These are phyloP conservation scores for Striga asiatica DNA, from an alignment of 257 asterid species.

Conservation along the genomic window DNA sequence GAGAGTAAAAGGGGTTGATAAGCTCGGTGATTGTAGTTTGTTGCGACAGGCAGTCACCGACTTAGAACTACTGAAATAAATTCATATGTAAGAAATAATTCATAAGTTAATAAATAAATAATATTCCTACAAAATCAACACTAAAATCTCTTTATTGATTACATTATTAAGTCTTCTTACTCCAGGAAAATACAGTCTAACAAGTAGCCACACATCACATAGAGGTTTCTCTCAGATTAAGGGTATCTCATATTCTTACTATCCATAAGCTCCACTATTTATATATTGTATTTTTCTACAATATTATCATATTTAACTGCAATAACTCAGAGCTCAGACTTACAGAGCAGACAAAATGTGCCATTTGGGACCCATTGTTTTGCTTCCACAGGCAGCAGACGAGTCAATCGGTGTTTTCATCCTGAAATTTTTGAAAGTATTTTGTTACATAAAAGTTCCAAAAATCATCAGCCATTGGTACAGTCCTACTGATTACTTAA, in stretches of 20 bases:
- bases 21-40: conserved; percentile 61
- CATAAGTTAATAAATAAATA: too few relatives aligned
- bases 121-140: background rate
- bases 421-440: conserved; percentile 33
- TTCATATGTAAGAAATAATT: conserved; percentile 7
- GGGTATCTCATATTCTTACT: too few relatives aligned
- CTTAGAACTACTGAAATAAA: conserved; percentile 49
- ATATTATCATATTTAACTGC: too few relatives aligned
- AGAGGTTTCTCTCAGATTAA: too few relatives aligned
- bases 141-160: too few relatives aligned
- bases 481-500: background rate
- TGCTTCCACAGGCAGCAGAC: conserved; percentile 37
- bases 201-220: too few relatives aligned
- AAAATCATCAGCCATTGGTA: background rate
- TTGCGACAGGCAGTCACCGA: conserved; percentile 61
- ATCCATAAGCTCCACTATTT: too few relatives aligned
- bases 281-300: too few relatives aligned
- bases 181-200: too few relatives aligned
- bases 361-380: conserved; percentile 73
- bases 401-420: conserved; percentile 39
- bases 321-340: conserved; percentile 33
- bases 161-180: too few relatives aligned
- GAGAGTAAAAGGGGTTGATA: conserved; percentile 58
- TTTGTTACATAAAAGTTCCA: background rate
- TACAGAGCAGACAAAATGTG: conserved; percentile 71